Percentiles rank a stretch among this genome's conserved stretches.
phyloP scores from a whole-genome alignment of 768 basidiomycete genomes.

The Naematelia encephala region DNA sequence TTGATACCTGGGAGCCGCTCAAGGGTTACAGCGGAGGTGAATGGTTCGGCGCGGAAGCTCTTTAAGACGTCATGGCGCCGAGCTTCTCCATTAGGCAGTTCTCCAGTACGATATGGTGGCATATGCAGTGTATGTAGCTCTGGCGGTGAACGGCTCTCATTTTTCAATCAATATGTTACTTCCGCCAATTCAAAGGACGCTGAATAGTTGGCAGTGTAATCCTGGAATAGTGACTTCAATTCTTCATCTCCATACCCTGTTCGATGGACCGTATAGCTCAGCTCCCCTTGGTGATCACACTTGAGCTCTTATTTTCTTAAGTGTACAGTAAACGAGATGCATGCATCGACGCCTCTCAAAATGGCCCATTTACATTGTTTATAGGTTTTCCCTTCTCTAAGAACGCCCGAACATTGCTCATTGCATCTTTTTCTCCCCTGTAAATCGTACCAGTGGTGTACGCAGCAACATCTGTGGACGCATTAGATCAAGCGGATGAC shows the following conservation, averaged over 20 bases:
- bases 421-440: conserved; percentile 30
- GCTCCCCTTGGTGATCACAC: too few species aligned
- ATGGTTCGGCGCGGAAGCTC: conserved; percentile 10
- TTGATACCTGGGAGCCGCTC: conserved; percentile 16
- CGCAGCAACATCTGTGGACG: conserved; percentile 15
- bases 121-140: too few species aligned
- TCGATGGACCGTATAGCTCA: too few species aligned
- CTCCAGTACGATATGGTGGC: too few species aligned
- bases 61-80: too few species aligned
- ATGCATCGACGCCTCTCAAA: conserved; percentile 7
- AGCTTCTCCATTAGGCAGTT: too few species aligned
- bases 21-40: conserved; percentile 21
- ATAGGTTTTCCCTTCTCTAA: conserved; percentile 33
- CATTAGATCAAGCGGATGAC: neutral
- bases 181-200: neutral
- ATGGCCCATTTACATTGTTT: conserved; percentile 39
- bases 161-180: too few species aligned
- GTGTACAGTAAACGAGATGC: neutral
- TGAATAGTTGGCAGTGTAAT: neutral
- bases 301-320: neutral
- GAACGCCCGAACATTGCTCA: conserved; percentile 34
- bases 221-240: neutral
- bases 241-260: too few species aligned
- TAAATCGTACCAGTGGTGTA: conserved; percentile 27
- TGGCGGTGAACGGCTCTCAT: too few species aligned